A percentile compares a stretch with the other conserved stretches of the same genome.
Conservation (phyloP, 2,329 filamentous ascomycete species). For the Dothideomycetes sp. region DNA sequence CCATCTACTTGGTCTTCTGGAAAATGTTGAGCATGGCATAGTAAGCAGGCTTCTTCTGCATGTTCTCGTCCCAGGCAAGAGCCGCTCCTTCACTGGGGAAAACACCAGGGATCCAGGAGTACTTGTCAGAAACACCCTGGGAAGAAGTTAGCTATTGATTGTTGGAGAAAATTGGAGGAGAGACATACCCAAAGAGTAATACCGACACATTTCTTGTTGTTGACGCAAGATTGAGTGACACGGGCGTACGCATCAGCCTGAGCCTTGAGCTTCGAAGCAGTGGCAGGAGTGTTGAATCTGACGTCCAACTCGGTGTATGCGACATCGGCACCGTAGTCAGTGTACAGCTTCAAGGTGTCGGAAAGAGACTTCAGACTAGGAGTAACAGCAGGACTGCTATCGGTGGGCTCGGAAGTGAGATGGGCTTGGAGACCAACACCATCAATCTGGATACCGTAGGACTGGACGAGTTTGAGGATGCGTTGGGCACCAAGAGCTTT, state of each 20-base stretch:
- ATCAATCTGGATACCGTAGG: slow-evolving; percentile 26
- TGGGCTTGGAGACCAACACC: slow-evolving; percentile 46
- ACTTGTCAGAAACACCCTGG: slow-evolving; percentile 34
- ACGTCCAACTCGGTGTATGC: slow-evolving; percentile 60
- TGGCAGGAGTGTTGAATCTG: slow-evolving; percentile 24
- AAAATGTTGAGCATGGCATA: slow-evolving; percentile 9
- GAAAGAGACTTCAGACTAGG: slow-evolving; percentile 26
- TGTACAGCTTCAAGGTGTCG: slow-evolving; percentile 42
- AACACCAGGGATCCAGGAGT: slow-evolving; percentile 32
- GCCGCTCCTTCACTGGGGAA: slow-evolving; percentile 31
- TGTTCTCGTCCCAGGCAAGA: slow-evolving; percentile 37
- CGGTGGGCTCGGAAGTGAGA: slow-evolving; percentile 35
- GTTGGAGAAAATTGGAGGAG: slow-evolving; percentile 21
- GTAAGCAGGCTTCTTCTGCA: slow-evolving; percentile 41
- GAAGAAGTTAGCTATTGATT: neutral
- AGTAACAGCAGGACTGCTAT: slow-evolving; percentile 16
- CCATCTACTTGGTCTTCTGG: too few species aligned
- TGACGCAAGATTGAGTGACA: slow-evolving; percentile 28
- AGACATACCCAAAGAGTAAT: slow-evolving; percentile 42
- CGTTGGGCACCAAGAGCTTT: slow-evolving; percentile 20
- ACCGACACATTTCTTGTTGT: slow-evolving; percentile 29
- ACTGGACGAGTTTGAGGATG: slow-evolving; percentile 20
- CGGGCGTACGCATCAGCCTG: slow-evolving; percentile 42
- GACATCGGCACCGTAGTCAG: slow-evolving; percentile 45
- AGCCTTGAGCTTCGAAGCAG: slow-evolving; percentile 19